A percentile compares a stretch with the other conserved stretches of the same genome.
phyloP scores from a whole-genome alignment of 2,329 filamentous ascomycete genomes.

The Decorospora gaudefroyi region DNA sequence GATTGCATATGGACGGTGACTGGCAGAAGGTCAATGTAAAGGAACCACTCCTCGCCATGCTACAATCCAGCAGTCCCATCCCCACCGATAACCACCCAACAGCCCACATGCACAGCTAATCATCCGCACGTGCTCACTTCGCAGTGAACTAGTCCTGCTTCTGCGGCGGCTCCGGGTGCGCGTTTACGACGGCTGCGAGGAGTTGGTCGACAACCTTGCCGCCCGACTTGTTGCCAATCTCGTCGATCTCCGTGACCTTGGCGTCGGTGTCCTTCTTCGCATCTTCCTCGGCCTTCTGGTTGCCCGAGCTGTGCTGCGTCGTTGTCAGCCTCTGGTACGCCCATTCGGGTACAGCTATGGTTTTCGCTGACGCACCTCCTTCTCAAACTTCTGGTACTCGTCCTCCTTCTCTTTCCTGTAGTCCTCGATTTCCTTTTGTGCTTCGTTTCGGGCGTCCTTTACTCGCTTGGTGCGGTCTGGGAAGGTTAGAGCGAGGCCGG shows the following conservation, averaged over 20 bases:
- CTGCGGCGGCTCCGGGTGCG: constrained; percentile 71
- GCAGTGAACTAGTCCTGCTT: constrained; percentile 13
- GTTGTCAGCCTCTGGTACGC: constrained; percentile 22
- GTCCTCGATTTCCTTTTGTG: constrained; percentile 95
- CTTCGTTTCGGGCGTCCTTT: constrained; percentile 93
- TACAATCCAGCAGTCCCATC: not conserved
- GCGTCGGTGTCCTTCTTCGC: constrained; percentile 79
- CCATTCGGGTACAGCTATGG: not conserved
- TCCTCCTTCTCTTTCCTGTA: constrained; percentile 89
- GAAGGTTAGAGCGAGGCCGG: constrained; percentile 27
- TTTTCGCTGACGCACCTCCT: constrained; percentile 60
- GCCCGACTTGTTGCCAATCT: constrained; percentile 77
- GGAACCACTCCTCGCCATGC: constrained; percentile 2
- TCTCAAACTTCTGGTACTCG: constrained; percentile 93
- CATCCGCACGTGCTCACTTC: not conserved
- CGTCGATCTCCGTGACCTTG: constrained; percentile 81
- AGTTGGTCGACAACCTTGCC: constrained; percentile 80
- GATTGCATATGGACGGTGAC: constrained; percentile 6
- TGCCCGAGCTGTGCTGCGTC: constrained; percentile 83
- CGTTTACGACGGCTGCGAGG: constrained; percentile 80
- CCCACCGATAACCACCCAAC: not conserved
- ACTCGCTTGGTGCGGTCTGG: constrained; percentile 93
- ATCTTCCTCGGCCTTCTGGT: constrained; percentile 72
- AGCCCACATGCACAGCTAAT: not conserved
- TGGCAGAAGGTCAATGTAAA: constrained; percentile 15